Conservation (phyloP, 257 asterid species). For the Primulina huaijiensis region DNA sequence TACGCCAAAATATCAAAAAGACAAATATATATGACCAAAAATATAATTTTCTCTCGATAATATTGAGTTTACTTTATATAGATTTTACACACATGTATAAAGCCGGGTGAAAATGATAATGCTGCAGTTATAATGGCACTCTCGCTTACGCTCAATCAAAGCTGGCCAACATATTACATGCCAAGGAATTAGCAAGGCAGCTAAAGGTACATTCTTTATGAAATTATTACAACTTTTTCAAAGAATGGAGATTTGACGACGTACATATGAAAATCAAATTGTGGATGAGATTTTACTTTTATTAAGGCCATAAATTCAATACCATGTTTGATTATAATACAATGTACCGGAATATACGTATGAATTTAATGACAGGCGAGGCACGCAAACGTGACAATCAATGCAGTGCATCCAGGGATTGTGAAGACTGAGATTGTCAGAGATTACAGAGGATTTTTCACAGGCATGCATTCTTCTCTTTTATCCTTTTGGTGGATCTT, state of each 20-base stretch:
- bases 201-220: slow-evolving; percentile 51
- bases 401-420: slow-evolving; percentile 91
- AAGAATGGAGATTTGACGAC: too few species aligned
- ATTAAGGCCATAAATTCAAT: too few species aligned
- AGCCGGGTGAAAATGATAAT: not conserved
- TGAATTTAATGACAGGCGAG: slow-evolving; percentile 48
- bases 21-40: too few species aligned
- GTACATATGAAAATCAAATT: too few species aligned
- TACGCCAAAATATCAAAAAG: too few species aligned
- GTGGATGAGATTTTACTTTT: too few species aligned
- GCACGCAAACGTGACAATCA: slow-evolving; percentile 82
- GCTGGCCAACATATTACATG: slow-evolving; percentile 81
- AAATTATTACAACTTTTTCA: too few species aligned
- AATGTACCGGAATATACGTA: not conserved
- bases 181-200: slow-evolving; percentile 80
- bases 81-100: too few species aligned
- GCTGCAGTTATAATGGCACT: slow-evolving; percentile 76
- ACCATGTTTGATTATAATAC: too few species aligned
- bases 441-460: slow-evolving; percentile 87
- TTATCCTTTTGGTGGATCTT: slow-evolving; percentile 1
- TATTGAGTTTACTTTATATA: too few species aligned
- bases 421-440: slow-evolving; percentile 92
- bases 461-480: slow-evolving; percentile 54
- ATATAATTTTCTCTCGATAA: too few species aligned
- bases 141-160: slow-evolving; percentile 88